These are phyloP conservation scores for Aspergillus ostianus DNA, from an alignment of 495 filamentous ascomycete genomes.

Conservation along the genomic window DNA sequence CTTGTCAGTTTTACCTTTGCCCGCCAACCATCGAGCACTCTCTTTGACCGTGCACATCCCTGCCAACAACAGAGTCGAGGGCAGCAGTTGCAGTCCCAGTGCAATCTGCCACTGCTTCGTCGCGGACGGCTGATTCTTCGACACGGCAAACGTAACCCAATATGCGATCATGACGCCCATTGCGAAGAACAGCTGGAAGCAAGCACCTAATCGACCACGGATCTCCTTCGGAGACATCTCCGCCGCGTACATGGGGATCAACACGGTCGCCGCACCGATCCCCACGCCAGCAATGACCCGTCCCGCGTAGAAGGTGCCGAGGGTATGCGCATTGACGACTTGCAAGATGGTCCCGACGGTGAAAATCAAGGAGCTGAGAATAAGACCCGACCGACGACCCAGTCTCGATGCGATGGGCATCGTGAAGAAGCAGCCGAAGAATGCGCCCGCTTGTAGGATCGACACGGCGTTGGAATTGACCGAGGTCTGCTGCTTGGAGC, in stretches of 20 bases:
- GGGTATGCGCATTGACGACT: constrained; percentile 38
- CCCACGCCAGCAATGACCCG: constrained; percentile 55
- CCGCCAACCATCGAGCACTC: constrained; percentile 50
- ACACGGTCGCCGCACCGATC: constrained; percentile 51
- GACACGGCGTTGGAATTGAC: constrained; percentile 46
- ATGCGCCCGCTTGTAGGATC: constrained; percentile 41
- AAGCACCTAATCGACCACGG: constrained; percentile 49
- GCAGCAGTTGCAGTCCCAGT: constrained; percentile 48
- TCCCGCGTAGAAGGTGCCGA: constrained; percentile 46
- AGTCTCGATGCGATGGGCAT: constrained; percentile 43
- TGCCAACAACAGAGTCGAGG: constrained; percentile 41
- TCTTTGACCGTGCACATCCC: constrained; percentile 48
- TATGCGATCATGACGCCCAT: constrained; percentile 49
- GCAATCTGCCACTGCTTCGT: constrained; percentile 53
- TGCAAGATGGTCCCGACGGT: constrained; percentile 44
- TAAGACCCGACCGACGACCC: constrained; percentile 41
- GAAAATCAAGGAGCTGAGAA: constrained; percentile 42
- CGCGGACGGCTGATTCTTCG: constrained; percentile 27
- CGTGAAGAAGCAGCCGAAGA: constrained; percentile 47
- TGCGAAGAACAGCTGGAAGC: constrained; percentile 50
- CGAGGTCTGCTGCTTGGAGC: constrained; percentile 28
- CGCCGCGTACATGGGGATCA: constrained; percentile 53
- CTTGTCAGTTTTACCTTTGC: constrained; percentile 40
- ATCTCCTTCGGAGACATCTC: constrained; percentile 56
- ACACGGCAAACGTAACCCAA: constrained; percentile 50